Percentiles rank a stretch among this genome's conserved stretches.
Evolutionary conservation across 495 filamentous ascomycete species (phyloP).

Genomic region (Tuber borchii): DNA sequence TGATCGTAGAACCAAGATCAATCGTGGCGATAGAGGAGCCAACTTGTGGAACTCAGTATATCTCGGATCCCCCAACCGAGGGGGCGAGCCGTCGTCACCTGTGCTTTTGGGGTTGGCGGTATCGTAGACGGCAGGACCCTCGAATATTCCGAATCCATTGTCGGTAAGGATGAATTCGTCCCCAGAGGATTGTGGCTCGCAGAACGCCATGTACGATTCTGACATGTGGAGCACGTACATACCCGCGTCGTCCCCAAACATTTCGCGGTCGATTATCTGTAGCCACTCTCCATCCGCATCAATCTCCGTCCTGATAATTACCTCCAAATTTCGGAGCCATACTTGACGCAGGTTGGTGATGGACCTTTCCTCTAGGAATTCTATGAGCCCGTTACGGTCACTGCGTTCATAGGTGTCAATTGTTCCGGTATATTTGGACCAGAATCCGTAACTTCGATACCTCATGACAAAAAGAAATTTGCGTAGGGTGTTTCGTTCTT

Average conservation of each 20-base stretch:
- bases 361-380: conserved; percentile 48
- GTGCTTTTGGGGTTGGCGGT: conserved; percentile 15
- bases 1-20: conserved; percentile 19
- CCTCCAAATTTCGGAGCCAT: conserved; percentile 50
- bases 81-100: background rate
- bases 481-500: conserved; percentile 46
- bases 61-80: background rate
- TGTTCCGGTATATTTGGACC: conserved; percentile 43
- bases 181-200: conserved; percentile 42
- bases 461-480: conserved; percentile 54
- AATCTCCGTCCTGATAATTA: conserved; percentile 48
- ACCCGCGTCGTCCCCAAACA: conserved; percentile 46
- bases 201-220: conserved; percentile 47
- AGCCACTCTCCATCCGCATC: conserved; percentile 44
- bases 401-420: conserved; percentile 43
- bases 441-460: conserved; percentile 45
- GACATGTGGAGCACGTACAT: conserved; percentile 46
- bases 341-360: conserved; percentile 48
- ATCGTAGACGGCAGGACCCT: conserved; percentile 45
- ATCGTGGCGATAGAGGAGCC: conserved; percentile 48
- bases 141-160: conserved; percentile 47
- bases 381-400: conserved; percentile 43
- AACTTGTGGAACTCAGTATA: conserved; percentile 48
- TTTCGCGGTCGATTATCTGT: conserved; percentile 38
- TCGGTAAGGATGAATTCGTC: conserved; percentile 52